A percentile compares a stretch with the other conserved stretches of the same genome.
phyloP scores from a whole-genome alignment of 1,139 yeast genomes.

The Magnusiomyces fungicola region DNA sequence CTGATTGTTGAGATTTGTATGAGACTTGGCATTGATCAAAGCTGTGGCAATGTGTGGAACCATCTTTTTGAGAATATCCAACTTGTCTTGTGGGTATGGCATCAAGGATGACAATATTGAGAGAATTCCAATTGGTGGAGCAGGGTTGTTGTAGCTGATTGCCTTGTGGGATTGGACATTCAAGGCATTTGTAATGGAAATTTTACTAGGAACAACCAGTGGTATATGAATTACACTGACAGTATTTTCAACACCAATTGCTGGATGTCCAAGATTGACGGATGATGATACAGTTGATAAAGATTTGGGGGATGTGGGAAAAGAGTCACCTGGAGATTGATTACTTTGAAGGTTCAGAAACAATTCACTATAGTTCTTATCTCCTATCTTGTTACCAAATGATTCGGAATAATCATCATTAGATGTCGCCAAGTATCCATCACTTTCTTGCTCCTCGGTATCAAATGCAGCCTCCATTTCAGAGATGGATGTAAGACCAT shows the following conservation, averaged over 20 bases:
- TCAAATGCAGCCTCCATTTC: no score
- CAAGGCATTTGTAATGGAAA: neutral
- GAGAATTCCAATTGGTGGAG: constrained; percentile 30
- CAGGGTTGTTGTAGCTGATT: constrained; percentile 4
- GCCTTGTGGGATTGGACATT: neutral
- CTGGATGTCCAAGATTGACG: neutral
- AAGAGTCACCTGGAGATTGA: neutral
- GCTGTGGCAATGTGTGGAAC: constrained; percentile 32
- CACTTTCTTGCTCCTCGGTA: no score
- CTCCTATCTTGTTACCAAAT: no score
- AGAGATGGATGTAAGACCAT: no score
- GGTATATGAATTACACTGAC: constrained; percentile 23
- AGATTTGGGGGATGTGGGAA: neutral
- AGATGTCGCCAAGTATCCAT: no score
- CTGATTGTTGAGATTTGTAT: constrained; percentile 24
- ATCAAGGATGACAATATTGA: constrained; percentile 30
- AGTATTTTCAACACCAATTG: neutral
- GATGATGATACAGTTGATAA: neutral
- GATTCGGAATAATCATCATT: no score
- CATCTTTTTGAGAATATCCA: constrained; percentile 23
- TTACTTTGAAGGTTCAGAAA: no score
- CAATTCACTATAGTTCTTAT: no score
- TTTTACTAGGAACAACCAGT: constrained; percentile 18
- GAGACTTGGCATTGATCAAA: constrained; percentile 28
- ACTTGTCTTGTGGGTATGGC: constrained; percentile 29